phyloP scores from a whole-genome alignment of 495 filamentous ascomycete species.

The Hapsidospora chrysogenum region DNA sequence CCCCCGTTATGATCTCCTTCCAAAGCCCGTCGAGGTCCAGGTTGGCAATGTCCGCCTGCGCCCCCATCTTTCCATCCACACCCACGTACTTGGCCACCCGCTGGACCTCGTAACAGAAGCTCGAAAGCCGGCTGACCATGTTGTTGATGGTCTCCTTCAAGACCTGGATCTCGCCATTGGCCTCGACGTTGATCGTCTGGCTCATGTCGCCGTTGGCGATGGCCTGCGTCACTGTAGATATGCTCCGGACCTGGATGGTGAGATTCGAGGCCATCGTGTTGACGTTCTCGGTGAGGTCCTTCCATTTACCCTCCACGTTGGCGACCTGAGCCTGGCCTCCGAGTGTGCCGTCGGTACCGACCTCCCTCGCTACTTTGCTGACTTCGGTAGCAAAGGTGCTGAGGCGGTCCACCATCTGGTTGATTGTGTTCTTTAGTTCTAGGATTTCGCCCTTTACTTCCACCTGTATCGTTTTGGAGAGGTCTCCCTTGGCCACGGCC shows the following conservation, averaged over 20 bases:
- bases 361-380: constrained; percentile 93
- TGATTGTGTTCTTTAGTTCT: constrained; percentile 90
- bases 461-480: constrained; percentile 88
- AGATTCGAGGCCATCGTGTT: constrained; percentile 92
- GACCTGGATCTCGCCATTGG: constrained; percentile 83
- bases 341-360: constrained; percentile 90
- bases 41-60: constrained; percentile 90
- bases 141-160: constrained; percentile 97
- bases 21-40: constrained; percentile 83
- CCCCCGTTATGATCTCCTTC: constrained; percentile 95
- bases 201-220: constrained; percentile 88
- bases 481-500: constrained; percentile 86
- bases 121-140: constrained; percentile 92
- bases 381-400: constrained; percentile 96
- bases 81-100: constrained; percentile 92
- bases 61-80: constrained; percentile 96
- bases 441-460: constrained; percentile 93
- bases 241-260: constrained; percentile 70
- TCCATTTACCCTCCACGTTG: constrained; percentile 98
- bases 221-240: constrained; percentile 91
- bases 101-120: constrained; percentile 89
- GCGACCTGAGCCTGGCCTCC: constrained; percentile 96
- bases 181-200: constrained; percentile 88
- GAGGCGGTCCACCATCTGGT: constrained; percentile 94
- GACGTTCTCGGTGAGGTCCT: constrained; percentile 90